Percentiles rank a stretch among this genome's conserved stretches.
phyloP scores from a whole-genome alignment of 306 rosid genomes.

The Sphenostylis stenocarpa region DNA sequence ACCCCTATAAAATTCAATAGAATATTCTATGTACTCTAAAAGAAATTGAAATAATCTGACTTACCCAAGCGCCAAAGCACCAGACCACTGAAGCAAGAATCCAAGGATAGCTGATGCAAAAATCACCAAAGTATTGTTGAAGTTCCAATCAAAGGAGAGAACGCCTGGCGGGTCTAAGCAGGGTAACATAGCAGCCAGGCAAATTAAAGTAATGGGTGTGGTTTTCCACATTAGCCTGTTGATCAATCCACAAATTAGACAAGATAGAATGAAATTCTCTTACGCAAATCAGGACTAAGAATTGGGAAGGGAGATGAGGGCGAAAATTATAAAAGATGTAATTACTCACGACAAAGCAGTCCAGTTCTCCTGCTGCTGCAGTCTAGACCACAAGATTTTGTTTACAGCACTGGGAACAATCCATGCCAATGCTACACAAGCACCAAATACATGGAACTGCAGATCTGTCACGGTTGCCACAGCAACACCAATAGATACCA shows the following conservation, averaged over 20 bases:
- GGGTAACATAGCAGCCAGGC: slow-evolving; percentile 58
- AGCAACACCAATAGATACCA: slow-evolving; percentile 79
- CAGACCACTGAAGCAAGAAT: slow-evolving; percentile 95
- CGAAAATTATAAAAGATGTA: not conserved
- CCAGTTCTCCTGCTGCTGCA: slow-evolving; percentile 93
- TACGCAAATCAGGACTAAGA: not conserved
- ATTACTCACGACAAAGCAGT: slow-evolving; percentile 76
- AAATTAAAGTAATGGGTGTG: slow-evolving; percentile 74
- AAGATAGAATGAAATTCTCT: not conserved
- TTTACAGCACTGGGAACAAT: slow-evolving; percentile 73
- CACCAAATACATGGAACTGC: slow-evolving; percentile 78
- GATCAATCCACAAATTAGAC: slow-evolving; percentile 19
- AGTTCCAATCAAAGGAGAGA: slow-evolving; percentile 61
- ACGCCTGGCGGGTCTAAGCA: not conserved
- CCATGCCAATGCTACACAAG: slow-evolving; percentile 82
- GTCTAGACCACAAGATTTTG: slow-evolving; percentile 73
- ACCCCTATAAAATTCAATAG: not conserved
- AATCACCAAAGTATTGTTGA: slow-evolving; percentile 44
- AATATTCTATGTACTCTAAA: not conserved
- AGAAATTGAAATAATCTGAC: slow-evolving; percentile 28
- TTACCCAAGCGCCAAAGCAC: slow-evolving; percentile 88
- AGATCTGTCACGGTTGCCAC: slow-evolving; percentile 84
- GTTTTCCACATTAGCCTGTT: slow-evolving; percentile 93
- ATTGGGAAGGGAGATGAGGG: not conserved
- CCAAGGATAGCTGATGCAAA: slow-evolving; percentile 75